Base-by-base conservation (phyloP, 2,329 filamentous ascomycete species). In the Calonectria pauciramosa region DNA sequence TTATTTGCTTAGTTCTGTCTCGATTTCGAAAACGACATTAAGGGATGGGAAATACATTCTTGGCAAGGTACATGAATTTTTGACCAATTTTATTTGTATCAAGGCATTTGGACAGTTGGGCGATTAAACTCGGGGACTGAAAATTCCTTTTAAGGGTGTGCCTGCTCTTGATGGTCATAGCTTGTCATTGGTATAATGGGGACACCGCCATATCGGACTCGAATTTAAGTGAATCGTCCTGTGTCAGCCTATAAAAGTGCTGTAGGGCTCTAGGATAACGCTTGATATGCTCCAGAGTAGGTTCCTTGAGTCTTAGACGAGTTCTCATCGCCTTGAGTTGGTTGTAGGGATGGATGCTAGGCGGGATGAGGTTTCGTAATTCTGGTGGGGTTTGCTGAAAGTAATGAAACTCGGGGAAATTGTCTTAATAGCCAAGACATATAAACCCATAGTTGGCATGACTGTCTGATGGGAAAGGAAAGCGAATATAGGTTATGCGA, bases 401-500 rank as follows among this genome's bases (percentile, higher is more conserved):
- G 11, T 10, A 13, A 9, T 5, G 1, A 30, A 32, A 32, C 18
- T 18, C 16, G 16, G 16, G 1, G 10, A 10, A 54, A 5, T 32
- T 18, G 14, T 30, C 59, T 13, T 32, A 9, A 69, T 77, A 83
- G 7, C 82, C 81, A 30, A 74, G 75, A 52, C 82, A 83, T 34
- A 81, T 16, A 23, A 73, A 51, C 32, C 80, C 81, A 13, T 65
- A 69, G 60, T 82, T 78, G 32, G 56, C 32, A 18, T 73, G 73
- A 16, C 65, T 38, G 7, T 73, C 74, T n/a, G 74, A 71, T 23
- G 82, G 56, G 28, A 59, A 79, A n/a, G 80, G 81, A 51, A 82
- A 77, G 34, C 77, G 77, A n/a, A 82, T 77, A 10, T 76, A 77
- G 10, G 81, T 79, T 74, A 81, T 77, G 38, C 80, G 77, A 28